Base-by-base conservation (phyloP, 805 yeast species). In the Lipomyces yamanashiensis region DNA sequence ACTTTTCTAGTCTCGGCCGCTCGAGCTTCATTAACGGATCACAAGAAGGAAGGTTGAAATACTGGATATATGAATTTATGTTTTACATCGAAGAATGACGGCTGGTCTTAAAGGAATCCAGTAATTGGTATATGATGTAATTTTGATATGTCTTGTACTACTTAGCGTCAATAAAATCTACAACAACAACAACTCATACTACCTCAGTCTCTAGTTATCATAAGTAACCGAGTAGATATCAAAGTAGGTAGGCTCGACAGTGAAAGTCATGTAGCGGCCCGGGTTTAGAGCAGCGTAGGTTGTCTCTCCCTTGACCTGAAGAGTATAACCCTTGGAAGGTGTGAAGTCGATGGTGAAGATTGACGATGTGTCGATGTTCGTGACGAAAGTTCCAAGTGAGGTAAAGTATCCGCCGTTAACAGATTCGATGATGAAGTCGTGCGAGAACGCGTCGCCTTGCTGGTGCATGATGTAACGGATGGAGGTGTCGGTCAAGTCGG, bases 401-500 rank as follows among this genome's bases (percentile, higher is more conserved):
- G 44, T 44, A 23, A 62, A 48, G 52, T 62, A 64, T 6, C 23
- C 45, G 34, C 36, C 55, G 13, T 40, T 4, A 36, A 28, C 41
- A n/a, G 62, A 62, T 61, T 62, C 36, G 45, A 64, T 39, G 17
- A 54, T 44, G 66, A 62, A 64, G 15, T 51, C 43, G 13, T 47
- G 45, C 33, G 61, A 53, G 60, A 62, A 63, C 10, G 63, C 67
- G 23, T 63, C 67, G n/a, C 67, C 68, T 6, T 37, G 45, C 66
- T 64, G 68, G 55, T 53, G 47, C 12, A 64, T 43, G 8, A 62
- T 21, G 61, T 57, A 64, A 15, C 63, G 62, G 10, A 58, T 28
- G 10, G 43, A 19, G 10, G 23, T 17, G 33, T 17, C 37, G 8
- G 36, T 15, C 37, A 39, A 37, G 47, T 54, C 49, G 13, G 19